These are phyloP conservation scores for Pseudotsuga menziesii DNA, from an alignment of 75 land plant genomes.

Conservation along the genomic window DNA sequence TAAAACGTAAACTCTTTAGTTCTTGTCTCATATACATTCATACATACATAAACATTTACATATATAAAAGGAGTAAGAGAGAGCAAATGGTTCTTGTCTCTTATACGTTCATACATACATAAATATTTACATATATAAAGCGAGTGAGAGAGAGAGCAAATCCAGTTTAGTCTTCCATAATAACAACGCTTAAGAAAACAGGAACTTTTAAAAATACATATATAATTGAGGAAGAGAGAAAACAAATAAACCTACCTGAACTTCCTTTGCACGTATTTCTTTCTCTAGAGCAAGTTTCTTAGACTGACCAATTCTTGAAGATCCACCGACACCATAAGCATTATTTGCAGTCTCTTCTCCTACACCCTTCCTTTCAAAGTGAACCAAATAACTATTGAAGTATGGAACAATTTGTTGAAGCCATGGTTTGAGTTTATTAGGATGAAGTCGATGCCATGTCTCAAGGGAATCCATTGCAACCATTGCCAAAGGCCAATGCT, in stretches of 20 bases:
- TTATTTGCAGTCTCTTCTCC: neutral
- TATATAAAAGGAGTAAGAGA: no score
- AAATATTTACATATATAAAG: no score
- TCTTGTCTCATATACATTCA: no score
- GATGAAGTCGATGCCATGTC: slow-evolving; percentile 23
- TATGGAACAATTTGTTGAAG: slow-evolving; percentile 35
- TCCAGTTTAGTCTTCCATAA: no score
- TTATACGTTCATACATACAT: no score
- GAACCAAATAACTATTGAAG: slow-evolving; percentile 26
- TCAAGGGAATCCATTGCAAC: slow-evolving; percentile 45
- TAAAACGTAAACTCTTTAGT: no score
- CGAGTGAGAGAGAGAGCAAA: no score
- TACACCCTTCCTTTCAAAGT: slow-evolving; percentile 9
- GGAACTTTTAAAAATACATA: no score
- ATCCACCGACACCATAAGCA: neutral
- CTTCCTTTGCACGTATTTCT: slow-evolving; percentile 11
- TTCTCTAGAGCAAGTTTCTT: slow-evolving; percentile 10
- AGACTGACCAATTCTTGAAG: neutral
- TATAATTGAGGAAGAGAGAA: neutral
- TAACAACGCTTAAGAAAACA: no score
- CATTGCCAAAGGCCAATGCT: slow-evolving; percentile 34
- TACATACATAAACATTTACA: no score
- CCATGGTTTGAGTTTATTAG: slow-evolving; percentile 20
- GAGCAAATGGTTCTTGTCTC: no score
- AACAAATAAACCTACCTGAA: slow-evolving; percentile 18